Conservation (phyloP, 805 yeast species). For the Zygosaccharomyces rouxii region DNA sequence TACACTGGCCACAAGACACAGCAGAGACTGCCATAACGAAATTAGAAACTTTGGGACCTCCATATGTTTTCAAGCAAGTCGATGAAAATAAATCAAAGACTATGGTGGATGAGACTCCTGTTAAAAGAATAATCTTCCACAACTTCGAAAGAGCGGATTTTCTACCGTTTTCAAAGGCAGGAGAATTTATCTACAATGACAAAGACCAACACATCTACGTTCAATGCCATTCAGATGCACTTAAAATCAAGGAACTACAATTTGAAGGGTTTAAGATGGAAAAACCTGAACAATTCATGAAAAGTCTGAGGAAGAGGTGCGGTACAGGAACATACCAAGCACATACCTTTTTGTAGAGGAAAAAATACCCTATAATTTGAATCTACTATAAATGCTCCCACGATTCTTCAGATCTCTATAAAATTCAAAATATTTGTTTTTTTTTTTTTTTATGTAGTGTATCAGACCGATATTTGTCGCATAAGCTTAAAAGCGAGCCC, state of each 20-base stretch:
- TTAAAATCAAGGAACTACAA: conserved; percentile 41
- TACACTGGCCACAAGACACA: conserved; percentile 45
- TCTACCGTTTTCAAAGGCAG: conserved; percentile 18
- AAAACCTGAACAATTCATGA: conserved; percentile 41
- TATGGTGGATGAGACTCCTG: conserved; percentile 17
- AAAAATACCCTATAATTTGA: not conserved
- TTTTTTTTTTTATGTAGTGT: not conserved
- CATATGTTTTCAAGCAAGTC: conserved; percentile 44
- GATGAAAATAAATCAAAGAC: conserved; percentile 32
- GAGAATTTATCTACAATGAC: conserved; percentile 30
- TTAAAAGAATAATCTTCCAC: conserved; percentile 47
- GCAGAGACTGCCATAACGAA: conserved; percentile 41
- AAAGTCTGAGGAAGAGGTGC: conserved; percentile 43
- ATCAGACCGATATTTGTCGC: no score
- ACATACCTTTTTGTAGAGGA: not conserved
- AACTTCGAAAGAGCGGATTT: conserved; percentile 29
- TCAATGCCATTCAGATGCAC: conserved; percentile 41
- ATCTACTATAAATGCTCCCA: no score
- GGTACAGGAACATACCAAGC: conserved; percentile 12
- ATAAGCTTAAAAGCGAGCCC: not conserved
- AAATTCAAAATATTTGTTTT: no score
- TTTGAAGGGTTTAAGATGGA: conserved; percentile 54
- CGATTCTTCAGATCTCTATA: no score
- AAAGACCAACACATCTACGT: conserved; percentile 34
- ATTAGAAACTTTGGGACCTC: conserved; percentile 51